Base-by-base conservation (phyloP, 2,329 filamentous ascomycete species). In the Aspergillus glaucus region DNA sequence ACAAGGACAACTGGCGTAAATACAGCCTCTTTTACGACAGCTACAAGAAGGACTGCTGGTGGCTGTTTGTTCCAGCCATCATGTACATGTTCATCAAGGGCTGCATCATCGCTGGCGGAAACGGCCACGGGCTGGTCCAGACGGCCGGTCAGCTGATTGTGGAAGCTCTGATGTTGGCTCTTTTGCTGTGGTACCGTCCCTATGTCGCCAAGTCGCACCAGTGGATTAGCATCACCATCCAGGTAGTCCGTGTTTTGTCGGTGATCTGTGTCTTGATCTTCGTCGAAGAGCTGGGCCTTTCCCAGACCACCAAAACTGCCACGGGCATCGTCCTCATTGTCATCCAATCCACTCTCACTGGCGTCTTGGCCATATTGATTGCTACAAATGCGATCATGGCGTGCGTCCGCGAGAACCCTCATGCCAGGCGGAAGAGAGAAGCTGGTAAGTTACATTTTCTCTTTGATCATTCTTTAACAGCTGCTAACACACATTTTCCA, bases 1-100 rank as follows among this genome's bases (percentile, higher is more conserved):
- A 97, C 72, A 94, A 93, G 75, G 81, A 86, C 50, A 84, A 86
- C 37, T 96, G 93, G 91, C 79, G 88, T 67, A 95, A 93, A 75
- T 98, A 98, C 78, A 93, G 88, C 62, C 78, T 96, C 53, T 97
- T 98, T 74, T 98, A 98, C 75, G 93, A 97, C 62, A 86, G 85
- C 59, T 97, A 95, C 78, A 90, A 89, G 74, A 89, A 87, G 70
- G 82, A 85, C 59, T 95, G 92, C 75, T 98, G 93, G 93, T 97
- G 92, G 92, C 72, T 96, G 21, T 97, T 98, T 65, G 79, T 97
- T 12, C 93, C 93, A 0, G 77, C 80, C 52, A 95, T 97, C 62
- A 52, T 90, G 55, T 97, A 97, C 76, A 87, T 91, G 76, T 90
- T 96, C 63, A 85, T 83, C 64, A 93, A 93, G 73, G 91, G 92